phyloP scores from a whole-genome alignment of 345 rosid genomes.

The Melaleuca alternifolia region DNA sequence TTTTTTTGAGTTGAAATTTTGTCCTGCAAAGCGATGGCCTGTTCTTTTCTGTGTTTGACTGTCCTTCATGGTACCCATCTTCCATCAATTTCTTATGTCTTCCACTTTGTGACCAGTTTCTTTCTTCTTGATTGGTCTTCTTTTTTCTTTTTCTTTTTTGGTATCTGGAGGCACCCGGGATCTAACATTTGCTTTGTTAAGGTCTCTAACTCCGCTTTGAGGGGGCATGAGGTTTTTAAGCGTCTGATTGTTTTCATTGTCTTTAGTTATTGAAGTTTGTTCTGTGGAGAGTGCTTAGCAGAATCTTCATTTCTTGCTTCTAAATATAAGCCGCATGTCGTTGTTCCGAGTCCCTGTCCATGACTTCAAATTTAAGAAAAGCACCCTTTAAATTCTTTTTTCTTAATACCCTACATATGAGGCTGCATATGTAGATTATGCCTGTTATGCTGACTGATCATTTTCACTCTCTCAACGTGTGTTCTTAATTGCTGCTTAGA shows the following conservation, averaged over 20 bases:
- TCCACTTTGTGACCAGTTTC: neutral
- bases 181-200: neutral
- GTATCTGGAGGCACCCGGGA: neutral
- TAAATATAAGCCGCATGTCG: neutral
- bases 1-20: neutral
- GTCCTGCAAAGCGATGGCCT: neutral
- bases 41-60: neutral
- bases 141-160: no score
- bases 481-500: neutral
- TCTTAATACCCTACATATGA: neutral
- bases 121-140: neutral
- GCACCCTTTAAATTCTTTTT: slow-evolving; percentile 7
- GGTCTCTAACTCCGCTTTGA: neutral
- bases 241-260: neutral
- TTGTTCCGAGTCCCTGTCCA: neutral
- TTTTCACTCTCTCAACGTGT: neutral
- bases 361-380: slow-evolving; percentile 33
- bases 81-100: neutral
- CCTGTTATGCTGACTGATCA: neutral
- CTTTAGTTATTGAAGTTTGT: neutral
- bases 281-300: neutral
- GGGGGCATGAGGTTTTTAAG: neutral
- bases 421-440: neutral
- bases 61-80: neutral
- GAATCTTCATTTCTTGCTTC: neutral